Base-by-base conservation (phyloP, 768 basidiomycete genomes). In the Lyophyllum decastes region DNA sequence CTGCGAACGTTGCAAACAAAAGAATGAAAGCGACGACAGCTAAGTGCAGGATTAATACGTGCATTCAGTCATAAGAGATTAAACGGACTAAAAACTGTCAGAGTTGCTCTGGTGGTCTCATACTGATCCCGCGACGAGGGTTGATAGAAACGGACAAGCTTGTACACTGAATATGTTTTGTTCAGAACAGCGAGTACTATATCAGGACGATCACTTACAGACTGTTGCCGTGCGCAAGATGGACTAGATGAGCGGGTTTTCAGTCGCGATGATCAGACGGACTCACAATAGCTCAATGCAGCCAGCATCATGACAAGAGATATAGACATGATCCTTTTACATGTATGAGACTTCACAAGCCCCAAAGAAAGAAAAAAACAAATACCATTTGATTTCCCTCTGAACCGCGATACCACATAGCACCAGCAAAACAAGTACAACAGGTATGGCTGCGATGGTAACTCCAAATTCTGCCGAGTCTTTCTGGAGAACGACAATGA, bases 401-500 rank as follows among this genome's bases (percentile, higher is more conserved):
- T 89, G 85, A 5, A 92, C 87, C 5, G 92, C 90, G 34, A 85
- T 64, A 16, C 83, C 87, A 65, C 86, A 88, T 2, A 83, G 76
- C 17, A 84, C 73, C 30, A 94, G 77, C 49, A 94, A 76, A 33
- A 82, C 57, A 19, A 94, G 75, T 16, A 92, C 89, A 24, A 94
- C 78, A 22, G 92, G 92, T 47, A 94, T 91, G 10, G 93, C 92
- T 21, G 89, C 82, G 49, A 94, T 81, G 2, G 93, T 94, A 22
- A 94, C 68, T 12, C 86, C 90, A 65, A 92, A 94, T 72, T 94
- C 93, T 3, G 87, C 84, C 0, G 86, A 85, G 66, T 84, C 72
- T 34, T 61, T 70, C 43, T 76, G 62, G 21, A 94, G 78, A 12
- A 94, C 92, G 22, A 94, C 72, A 61, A 94, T 94, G 56, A 94